These are phyloP conservation scores for Cucurbita moschata DNA, from an alignment of 306 rosid genomes.

Conservation along the genomic window DNA sequence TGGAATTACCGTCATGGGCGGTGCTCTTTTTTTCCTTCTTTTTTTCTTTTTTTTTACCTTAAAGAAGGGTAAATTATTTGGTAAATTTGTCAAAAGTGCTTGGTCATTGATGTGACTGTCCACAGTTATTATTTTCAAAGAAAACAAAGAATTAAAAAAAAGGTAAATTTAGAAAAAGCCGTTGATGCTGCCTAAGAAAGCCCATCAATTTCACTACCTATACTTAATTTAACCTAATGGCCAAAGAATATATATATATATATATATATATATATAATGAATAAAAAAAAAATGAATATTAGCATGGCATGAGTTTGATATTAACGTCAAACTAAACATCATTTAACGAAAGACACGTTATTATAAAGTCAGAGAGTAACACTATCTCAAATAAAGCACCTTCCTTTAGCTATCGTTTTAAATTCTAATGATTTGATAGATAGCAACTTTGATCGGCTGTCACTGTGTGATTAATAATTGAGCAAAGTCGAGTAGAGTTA, in stretches of 20 bases:
- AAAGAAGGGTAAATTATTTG: background rate
- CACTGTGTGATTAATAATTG: background rate
- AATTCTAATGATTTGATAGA: background rate
- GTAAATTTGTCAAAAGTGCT: constrained; percentile 1
- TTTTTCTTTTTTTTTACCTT: background rate
- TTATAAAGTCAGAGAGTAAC: background rate
- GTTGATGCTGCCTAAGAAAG: background rate
- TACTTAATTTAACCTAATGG: background rate
- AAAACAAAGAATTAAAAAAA: background rate
- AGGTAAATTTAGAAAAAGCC: background rate
- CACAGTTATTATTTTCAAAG: background rate
- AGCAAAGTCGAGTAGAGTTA: background rate
- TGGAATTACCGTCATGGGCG: background rate
- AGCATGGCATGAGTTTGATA: background rate
- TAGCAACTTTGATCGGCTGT: background rate
- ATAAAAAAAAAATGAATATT: background rate
- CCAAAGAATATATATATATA: background rate
- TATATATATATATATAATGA: background rate
- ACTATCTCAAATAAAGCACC: background rate
- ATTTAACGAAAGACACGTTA: no score
- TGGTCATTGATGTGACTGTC: background rate
- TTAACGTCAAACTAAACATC: no score
- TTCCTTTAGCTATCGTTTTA: background rate
- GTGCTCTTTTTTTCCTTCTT: background rate
- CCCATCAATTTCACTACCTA: background rate